Evolutionary conservation across 2,329 filamentous ascomycete species (phyloP).

Genomic region (Aureobasidium sp.): DNA sequence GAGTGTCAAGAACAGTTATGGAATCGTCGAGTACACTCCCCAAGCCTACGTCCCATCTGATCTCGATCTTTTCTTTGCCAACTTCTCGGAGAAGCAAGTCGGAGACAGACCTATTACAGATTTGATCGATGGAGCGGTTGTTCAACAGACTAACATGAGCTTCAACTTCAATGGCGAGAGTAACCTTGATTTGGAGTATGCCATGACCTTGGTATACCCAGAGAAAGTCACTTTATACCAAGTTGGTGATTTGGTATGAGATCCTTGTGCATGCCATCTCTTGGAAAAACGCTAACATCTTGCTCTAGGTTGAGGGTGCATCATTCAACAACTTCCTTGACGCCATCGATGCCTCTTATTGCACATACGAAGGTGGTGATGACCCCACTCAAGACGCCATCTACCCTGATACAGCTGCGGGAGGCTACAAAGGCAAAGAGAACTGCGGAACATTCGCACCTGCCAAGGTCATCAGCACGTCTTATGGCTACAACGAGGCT

Average conservation of each 20-base stretch:
- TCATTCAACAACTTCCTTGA: constrained; percentile 36
- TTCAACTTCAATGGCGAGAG: constrained; percentile 42
- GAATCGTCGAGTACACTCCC: constrained; percentile 47
- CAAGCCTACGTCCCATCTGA: constrained; percentile 43
- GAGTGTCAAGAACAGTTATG: constrained; percentile 43
- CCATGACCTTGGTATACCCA: constrained; percentile 47
- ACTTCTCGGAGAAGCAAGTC: constrained; percentile 28
- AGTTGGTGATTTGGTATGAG: constrained; percentile 30
- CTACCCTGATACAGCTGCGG: constrained; percentile 29
- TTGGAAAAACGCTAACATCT: not conserved
- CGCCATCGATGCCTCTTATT: constrained; percentile 42
- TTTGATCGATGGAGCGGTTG: constrained; percentile 29
- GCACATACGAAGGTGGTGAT: constrained; percentile 36
- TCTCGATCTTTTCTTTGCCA: constrained; percentile 31
- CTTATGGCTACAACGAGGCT: constrained; percentile 49
- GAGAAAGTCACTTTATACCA: constrained; percentile 47
- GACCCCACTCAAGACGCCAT: constrained; percentile 33
- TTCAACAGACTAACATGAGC: constrained; percentile 35
- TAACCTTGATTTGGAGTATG: constrained; percentile 49
- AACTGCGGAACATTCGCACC: constrained; percentile 40
- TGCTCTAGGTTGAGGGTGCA: constrained; percentile 24
- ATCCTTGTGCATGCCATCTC: not conserved
- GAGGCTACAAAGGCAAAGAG: constrained; percentile 35
- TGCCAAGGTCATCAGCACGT: constrained; percentile 50
- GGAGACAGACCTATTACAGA: constrained; percentile 27